Base-by-base conservation (phyloP, 768 basidiomycete species). In the Mycena vitilis region DNA sequence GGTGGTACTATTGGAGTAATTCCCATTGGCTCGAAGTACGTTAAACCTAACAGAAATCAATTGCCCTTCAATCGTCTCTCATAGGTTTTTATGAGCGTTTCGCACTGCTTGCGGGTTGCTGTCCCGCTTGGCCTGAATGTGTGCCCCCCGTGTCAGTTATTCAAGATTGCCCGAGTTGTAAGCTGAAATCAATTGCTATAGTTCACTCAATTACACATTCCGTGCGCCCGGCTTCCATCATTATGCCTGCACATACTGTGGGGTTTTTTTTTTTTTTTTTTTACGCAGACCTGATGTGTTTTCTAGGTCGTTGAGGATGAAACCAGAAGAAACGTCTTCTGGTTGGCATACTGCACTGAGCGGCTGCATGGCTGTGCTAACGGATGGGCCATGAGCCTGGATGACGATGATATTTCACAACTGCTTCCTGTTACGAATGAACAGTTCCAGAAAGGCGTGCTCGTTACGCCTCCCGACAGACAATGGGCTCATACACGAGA, bases 361-460 rank as follows among this genome's bases (percentile, higher is more conserved):
- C 87, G 92, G 34, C 85, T 89, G 68, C 86, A 88, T 63, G 88
- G 90, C 7, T 86, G 85, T 67, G 87, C 87, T 38, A 92, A 91
- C 71, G 89, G 89, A 22, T 94, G 91, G 88, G 88, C 92, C 0
- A 81, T 88, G 66, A 85, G 84, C 65, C 79, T 94, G 12, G 93
- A 94, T 69, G 92, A 94, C 74, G 84, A 88, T 67, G 92, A 93
- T 73, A 83, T 94, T 22, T 88, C 88, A 23, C 92, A 93, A 66
- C 77, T 92, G 22, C 82, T 94, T 30, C 91, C 92, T 1, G 81
- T 10, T 40, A 2, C 10, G 40, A 11, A 40, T 40, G 40, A 88
- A 44, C 82, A 87, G 38, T 91, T 89, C 72, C 83, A 90, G 64
- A 80, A 83, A 71, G 91, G 91, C 62, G 91, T 91, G 74, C 78